These are phyloP conservation scores for Paramecium sonneborni DNA, from an alignment of 73 alveolate species.

Conservation along the genomic window DNA sequence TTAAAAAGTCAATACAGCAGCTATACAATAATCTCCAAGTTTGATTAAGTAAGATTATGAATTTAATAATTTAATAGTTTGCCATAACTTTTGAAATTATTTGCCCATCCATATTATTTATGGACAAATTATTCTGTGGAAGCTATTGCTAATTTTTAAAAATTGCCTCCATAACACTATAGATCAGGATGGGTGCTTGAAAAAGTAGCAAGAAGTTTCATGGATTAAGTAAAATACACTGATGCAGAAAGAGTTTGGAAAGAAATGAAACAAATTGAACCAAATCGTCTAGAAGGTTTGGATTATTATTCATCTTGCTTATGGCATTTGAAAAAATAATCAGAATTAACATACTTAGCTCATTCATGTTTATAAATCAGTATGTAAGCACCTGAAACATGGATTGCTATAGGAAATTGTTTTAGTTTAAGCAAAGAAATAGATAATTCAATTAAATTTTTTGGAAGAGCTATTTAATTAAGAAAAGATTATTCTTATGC, in stretches of 20 bases:
- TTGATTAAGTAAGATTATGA: background rate
- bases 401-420: slow-evolving; percentile 96
- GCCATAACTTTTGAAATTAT: slow-evolving; percentile 76
- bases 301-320: slow-evolving; percentile 94
- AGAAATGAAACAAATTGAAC: slow-evolving; percentile 84
- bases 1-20: background rate
- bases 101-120: slow-evolving; percentile 83
- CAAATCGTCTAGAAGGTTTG: slow-evolving; percentile 91
- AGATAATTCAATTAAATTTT: slow-evolving; percentile 94
- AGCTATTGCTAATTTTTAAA: slow-evolving; percentile 80
- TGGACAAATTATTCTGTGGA: slow-evolving; percentile 82
- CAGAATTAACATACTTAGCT: slow-evolving; percentile 88
- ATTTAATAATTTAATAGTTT: background rate
- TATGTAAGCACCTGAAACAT: slow-evolving; percentile 94
- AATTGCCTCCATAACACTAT: slow-evolving; percentile 88
- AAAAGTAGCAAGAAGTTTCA: slow-evolving; percentile 89
- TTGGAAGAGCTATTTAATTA: slow-evolving; percentile 91
- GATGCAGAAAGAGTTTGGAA: slow-evolving; percentile 90
- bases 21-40: background rate
- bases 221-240: slow-evolving; percentile 87
- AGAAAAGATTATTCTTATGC: slow-evolving; percentile 90
- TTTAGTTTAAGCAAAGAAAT: slow-evolving; percentile 93
- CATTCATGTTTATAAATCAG: slow-evolving; percentile 76
- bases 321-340: slow-evolving; percentile 96
- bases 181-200: slow-evolving; percentile 90